phyloP scores from a whole-genome alignment of 306 rosid genomes.

The Lagenaria siceraria region DNA sequence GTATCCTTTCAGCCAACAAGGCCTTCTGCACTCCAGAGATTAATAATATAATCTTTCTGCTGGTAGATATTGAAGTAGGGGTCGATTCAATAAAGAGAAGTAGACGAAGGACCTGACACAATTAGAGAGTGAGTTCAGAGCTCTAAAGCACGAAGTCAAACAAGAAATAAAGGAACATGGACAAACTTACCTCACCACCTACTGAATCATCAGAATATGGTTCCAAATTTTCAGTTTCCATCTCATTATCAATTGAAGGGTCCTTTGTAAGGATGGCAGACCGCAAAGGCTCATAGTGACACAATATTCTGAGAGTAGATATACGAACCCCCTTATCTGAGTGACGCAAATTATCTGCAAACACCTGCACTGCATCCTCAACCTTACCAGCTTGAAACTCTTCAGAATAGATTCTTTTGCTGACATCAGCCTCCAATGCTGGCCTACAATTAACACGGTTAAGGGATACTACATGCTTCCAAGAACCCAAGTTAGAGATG shows the following conservation, averaged over 20 bases:
- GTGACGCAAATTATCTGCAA: conserved; percentile 58
- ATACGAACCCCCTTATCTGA: conserved; percentile 51
- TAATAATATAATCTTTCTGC: conserved; percentile 50
- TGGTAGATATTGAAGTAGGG: conserved; percentile 55
- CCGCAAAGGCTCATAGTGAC: conserved; percentile 35
- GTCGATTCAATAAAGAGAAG: conserved; percentile 70
- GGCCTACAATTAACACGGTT: conserved; percentile 30
- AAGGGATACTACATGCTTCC: conserved; percentile 1
- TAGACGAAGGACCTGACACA: conserved; percentile 49
- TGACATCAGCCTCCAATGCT: conserved; percentile 23
- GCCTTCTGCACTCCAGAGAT: conserved; percentile 74
- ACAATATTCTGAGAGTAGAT: conserved; percentile 63
- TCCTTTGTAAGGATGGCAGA: conserved; percentile 27
- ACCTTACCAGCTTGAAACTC: conserved; percentile 32
- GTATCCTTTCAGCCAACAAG: conserved; percentile 50
- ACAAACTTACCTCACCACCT: conserved; percentile 41
- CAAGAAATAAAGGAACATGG: neutral
- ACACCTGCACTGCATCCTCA: conserved; percentile 27
- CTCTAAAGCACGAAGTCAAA: conserved; percentile 4
- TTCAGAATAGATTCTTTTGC: conserved; percentile 29
- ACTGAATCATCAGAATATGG: conserved; percentile 11
- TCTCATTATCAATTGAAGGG: conserved; percentile 35
- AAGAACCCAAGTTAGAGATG: neutral
- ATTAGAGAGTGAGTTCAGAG: conserved; percentile 21
- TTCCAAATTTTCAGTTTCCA: conserved; percentile 38